A percentile compares a stretch with the other conserved stretches of the same genome.
Evolutionary conservation across 305 asterid species (phyloP).

Genomic region (Solanum hybrid): DNA sequence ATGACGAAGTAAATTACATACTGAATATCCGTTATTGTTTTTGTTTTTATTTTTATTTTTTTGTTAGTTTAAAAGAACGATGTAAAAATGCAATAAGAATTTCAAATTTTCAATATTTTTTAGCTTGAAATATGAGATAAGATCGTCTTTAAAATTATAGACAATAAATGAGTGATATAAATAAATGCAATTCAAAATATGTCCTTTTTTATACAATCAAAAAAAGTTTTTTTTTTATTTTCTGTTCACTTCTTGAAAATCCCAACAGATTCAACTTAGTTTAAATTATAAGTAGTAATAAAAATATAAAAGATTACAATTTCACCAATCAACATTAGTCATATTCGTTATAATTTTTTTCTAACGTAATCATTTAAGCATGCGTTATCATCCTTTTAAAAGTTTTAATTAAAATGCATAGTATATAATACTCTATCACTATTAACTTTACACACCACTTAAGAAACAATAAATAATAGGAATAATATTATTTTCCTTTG

Average conservation of each 20-base stretch:
- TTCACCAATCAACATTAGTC: neutral
- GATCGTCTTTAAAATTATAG: neutral
- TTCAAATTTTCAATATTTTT: neutral
- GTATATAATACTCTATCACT: too few species aligned
- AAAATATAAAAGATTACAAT: neutral
- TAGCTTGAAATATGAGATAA: neutral
- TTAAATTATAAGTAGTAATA: neutral
- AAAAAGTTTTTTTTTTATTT: neutral
- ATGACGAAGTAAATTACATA: too few species aligned
- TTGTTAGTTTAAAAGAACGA: too few species aligned
- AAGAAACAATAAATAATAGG: too few species aligned
- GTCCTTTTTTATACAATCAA: neutral
- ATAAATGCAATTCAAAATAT: neutral
- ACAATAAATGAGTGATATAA: neutral
- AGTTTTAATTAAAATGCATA: neutral
- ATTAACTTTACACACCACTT: too few species aligned
- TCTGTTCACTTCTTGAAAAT: neutral
- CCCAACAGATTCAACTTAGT: neutral
- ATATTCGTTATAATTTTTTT: neutral
- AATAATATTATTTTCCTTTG: too few species aligned
- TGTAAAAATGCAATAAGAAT: neutral
- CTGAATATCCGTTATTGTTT: too few species aligned
- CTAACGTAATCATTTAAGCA: neutral
- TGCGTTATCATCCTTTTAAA: neutral
- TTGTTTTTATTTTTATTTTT: too few species aligned